phyloP scores from a whole-genome alignment of 805 yeast genomes.

The Cephaloascus albidus region DNA sequence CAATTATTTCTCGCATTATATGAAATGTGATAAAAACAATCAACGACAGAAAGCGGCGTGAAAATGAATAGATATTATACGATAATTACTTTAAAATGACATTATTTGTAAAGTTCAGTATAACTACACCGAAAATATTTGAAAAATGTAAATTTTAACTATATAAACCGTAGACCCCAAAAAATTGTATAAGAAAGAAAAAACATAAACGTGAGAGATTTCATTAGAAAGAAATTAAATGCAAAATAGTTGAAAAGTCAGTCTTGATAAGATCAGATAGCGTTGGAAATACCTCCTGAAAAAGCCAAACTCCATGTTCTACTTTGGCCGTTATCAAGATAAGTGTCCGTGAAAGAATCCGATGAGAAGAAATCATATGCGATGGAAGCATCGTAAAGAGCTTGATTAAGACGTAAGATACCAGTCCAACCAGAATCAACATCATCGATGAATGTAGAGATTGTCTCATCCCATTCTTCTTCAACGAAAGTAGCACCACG shows the following conservation, averaged over 20 bases:
- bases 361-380: conserved; percentile 33
- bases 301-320: conserved; percentile 54
- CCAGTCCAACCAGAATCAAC: conserved; percentile 63
- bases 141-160: neutral
- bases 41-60: too few species aligned
- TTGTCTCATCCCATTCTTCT: conserved; percentile 13
- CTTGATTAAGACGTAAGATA: conserved; percentile 33
- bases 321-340: conserved; percentile 55
- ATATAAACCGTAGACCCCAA: neutral
- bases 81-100: neutral
- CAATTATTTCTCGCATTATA: neutral
- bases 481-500: conserved; percentile 34
- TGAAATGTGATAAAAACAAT: neutral
- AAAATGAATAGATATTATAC: too few species aligned
- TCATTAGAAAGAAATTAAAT: too few species aligned
- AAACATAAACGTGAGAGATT: too few species aligned
- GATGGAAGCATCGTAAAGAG: conserved; percentile 28
- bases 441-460: conserved; percentile 20
- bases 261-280: neutral
- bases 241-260: too few species aligned
- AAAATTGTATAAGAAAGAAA: neutral
- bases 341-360: conserved; percentile 17
- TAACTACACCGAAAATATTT: neutral
- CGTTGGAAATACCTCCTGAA: conserved; percentile 35
- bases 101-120: neutral